Evolutionary conservation across 495 filamentous ascomycete genomes (phyloP), one percentile per base, ranked within the genome.

Genomic region (Penicillium taxi): DNA sequence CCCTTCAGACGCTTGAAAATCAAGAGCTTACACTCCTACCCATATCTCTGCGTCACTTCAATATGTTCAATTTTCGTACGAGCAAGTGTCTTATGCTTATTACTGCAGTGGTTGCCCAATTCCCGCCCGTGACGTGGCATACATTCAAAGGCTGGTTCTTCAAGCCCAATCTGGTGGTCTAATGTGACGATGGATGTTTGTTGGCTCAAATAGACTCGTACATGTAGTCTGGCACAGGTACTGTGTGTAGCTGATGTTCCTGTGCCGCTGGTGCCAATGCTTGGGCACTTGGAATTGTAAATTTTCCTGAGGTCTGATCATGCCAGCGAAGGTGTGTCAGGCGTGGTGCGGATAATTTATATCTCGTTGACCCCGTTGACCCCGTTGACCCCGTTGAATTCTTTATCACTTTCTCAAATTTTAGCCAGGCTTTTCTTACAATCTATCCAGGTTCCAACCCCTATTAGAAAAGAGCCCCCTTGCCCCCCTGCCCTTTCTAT

Each of bases 121-220:
- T n/a, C n/a, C 49, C 45, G 39, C 24, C 38, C 32, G 52, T 67
- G 61, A 67, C 61, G 61, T 67, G 63, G 59, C 63, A 61, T 46
- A 49, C 48, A 42, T 41, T 39, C 47, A 58, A 35, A 38, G 41
- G 36, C 35, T 42, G 37, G 45, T 45, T 50, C 49, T 50, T 39
- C 44, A 44, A 31, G 46, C 28, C 32, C 26, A 45, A 47, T 41
- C 45, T 26, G 35, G 48, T 37, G 41, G 50, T 40, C 37, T 21
- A 20, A 26, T 22, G 32, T 27, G 40, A 54, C 39, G 39, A 42
- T 49, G 42, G 37, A 48, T 48, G 26, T 39, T 37, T 41, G 38
- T 34, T 37, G 11, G 14, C 12, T 26, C 34, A 44, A 47, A 39
- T 42, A 52, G 26, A 52, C 50, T 52, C 42, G 48, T 54, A 57